A percentile compares a stretch with the other conserved stretches of the same genome.
phyloP scores from a whole-genome alignment of 2,329 filamentous ascomycete genomes.

The Claviceps arundinis region DNA sequence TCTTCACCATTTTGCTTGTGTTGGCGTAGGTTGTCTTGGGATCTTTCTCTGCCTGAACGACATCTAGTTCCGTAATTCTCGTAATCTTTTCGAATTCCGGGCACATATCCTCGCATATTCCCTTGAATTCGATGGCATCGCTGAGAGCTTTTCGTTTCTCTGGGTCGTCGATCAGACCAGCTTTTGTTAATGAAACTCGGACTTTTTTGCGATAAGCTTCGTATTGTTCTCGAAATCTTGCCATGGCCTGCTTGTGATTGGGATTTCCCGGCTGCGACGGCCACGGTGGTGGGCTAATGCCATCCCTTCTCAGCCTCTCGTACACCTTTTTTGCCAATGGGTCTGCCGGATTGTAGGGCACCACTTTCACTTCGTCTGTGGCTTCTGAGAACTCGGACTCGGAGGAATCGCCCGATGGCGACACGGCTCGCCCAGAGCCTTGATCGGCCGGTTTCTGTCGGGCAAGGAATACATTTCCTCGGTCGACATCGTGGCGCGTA shows the following conservation, averaged over 20 bases:
- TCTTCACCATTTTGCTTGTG: conserved; percentile 49
- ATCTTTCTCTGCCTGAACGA: conserved; percentile 42
- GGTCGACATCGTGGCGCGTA: background rate
- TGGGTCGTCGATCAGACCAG: conserved; percentile 50
- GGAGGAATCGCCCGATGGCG: conserved; percentile 13
- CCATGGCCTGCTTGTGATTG: conserved; percentile 35
- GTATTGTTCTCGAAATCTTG: conserved; percentile 40
- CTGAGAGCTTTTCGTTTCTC: conserved; percentile 47
- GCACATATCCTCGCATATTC: conserved; percentile 57
- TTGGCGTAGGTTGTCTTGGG: conserved; percentile 30
- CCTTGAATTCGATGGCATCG: conserved; percentile 53
- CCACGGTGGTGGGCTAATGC: conserved; percentile 41
- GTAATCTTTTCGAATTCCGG: conserved; percentile 52
- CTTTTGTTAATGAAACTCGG: conserved; percentile 43
- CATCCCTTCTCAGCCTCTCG: conserved; percentile 39
- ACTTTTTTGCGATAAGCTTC: conserved; percentile 44
- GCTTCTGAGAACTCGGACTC: conserved; percentile 10
- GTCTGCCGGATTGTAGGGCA: conserved; percentile 17
- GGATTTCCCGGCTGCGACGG: conserved; percentile 41
- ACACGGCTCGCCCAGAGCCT: conserved; percentile 12
- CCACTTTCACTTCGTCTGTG: conserved; percentile 1
- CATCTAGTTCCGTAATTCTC: conserved; percentile 47
- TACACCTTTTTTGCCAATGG: conserved; percentile 37
- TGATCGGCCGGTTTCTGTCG: conserved; percentile 1
- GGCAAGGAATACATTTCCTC: conserved; percentile 3